phyloP scores from a whole-genome alignment of 2,329 filamentous ascomycete genomes.

The Colletotrichum godetiae region DNA sequence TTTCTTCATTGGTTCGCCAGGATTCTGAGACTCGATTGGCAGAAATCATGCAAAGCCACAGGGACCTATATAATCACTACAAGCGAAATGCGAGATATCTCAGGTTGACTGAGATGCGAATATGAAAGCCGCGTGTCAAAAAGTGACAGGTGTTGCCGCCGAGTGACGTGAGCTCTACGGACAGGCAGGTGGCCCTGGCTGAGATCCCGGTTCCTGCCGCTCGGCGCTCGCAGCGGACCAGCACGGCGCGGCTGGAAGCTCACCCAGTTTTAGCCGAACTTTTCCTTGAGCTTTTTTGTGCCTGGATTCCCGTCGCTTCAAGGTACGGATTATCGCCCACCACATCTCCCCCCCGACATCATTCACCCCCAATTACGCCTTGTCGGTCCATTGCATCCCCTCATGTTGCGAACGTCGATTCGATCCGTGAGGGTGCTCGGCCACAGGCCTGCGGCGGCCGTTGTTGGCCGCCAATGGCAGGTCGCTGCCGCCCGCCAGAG shows the following conservation, averaged over 20 bases:
- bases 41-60: background rate
- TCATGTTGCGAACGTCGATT: slow-evolving; percentile 78
- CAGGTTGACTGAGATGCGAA: background rate
- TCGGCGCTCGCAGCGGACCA: slow-evolving; percentile 15
- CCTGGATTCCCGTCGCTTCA: slow-evolving; percentile 38
- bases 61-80: background rate
- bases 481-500: slow-evolving; percentile 45
- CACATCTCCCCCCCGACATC: slow-evolving; percentile 38
- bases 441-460: slow-evolving; percentile 64
- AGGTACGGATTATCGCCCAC: slow-evolving; percentile 35
- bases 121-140: background rate
- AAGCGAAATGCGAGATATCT: background rate
- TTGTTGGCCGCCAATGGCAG: slow-evolving; percentile 70
- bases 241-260: slow-evolving; percentile 27
- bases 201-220: slow-evolving; percentile 38
- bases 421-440: slow-evolving; percentile 71
- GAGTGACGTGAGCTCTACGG: slow-evolving; percentile 27
- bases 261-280: slow-evolving; percentile 53
- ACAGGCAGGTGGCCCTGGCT: background rate
- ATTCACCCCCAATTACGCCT: slow-evolving; percentile 44
- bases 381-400: slow-evolving; percentile 60
- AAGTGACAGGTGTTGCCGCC: background rate
- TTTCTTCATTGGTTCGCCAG: background rate
- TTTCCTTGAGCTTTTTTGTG: slow-evolving; percentile 57
- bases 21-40: background rate